These are phyloP conservation scores for Zangia roseola DNA, from an alignment of 768 basidiomycete species.

Conservation along the genomic window DNA sequence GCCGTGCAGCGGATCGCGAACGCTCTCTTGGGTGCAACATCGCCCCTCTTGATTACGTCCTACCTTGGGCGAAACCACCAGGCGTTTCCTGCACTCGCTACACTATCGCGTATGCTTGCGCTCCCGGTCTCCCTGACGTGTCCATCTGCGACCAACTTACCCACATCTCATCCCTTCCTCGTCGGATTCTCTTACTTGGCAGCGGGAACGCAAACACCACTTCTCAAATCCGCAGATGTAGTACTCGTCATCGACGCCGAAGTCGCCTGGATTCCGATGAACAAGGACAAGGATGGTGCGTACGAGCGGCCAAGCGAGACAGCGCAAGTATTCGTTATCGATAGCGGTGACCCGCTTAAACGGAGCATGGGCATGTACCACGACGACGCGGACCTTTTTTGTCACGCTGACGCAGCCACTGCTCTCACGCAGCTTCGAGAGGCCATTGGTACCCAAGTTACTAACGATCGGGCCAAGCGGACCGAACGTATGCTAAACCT, in stretches of 20 bases:
- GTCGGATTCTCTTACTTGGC: constrained; percentile 52
- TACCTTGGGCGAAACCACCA: constrained; percentile 54
- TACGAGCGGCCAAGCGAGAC: constrained; percentile 36
- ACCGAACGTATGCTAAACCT: constrained; percentile 18
- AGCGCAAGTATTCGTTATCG: constrained; percentile 58
- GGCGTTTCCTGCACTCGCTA: constrained; percentile 44
- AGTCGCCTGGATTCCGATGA: constrained; percentile 60
- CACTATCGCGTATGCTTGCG: constrained; percentile 49
- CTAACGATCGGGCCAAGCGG: constrained; percentile 13
- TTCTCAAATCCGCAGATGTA: constrained; percentile 56
- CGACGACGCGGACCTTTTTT: constrained; percentile 55
- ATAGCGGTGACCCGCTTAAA: constrained; percentile 63
- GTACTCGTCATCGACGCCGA: constrained; percentile 66
- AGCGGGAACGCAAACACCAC: constrained; percentile 42
- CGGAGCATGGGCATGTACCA: constrained; percentile 47
- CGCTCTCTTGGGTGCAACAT: constrained; percentile 48
- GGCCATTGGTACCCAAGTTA: constrained; percentile 6
- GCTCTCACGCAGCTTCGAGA: constrained; percentile 49
- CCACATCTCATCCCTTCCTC: constrained; percentile 55
- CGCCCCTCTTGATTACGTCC: constrained; percentile 65
- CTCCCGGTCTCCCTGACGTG: constrained; percentile 56
- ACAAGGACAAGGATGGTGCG: constrained; percentile 35
- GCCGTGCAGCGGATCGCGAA: constrained; percentile 41
- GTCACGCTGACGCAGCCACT: constrained; percentile 52
- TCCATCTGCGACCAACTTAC: constrained; percentile 50